Conservation (phyloP, 2,329 filamentous ascomycete species). For the Ascochyta rabiei region DNA sequence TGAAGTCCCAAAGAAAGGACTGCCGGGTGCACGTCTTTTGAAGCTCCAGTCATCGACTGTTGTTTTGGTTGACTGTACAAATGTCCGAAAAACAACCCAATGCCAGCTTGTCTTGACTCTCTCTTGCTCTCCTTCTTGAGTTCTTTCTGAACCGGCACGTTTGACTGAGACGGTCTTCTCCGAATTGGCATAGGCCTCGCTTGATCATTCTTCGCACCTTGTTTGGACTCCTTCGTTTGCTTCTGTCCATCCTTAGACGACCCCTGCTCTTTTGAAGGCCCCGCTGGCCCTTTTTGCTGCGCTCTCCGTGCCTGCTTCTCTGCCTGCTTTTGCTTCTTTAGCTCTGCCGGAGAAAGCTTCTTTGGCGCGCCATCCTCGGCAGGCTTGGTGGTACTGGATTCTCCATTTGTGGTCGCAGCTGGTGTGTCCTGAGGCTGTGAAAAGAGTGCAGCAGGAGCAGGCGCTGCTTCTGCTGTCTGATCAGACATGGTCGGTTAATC, state of each 20-base stretch:
- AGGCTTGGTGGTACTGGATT: constrained; percentile 29
- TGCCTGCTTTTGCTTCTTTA: constrained; percentile 88
- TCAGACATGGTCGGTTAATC: constrained; percentile 35
- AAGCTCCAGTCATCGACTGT: constrained; percentile 63
- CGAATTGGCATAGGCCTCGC: constrained; percentile 41
- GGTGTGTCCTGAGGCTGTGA: constrained; percentile 18
- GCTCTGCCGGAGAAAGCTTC: constrained; percentile 74
- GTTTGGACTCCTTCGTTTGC: constrained; percentile 45
- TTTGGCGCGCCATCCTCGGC: constrained; percentile 33
- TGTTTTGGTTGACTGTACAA: constrained; percentile 77
- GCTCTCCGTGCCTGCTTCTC: constrained; percentile 89
- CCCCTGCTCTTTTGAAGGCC: constrained; percentile 44
- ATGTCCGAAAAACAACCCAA: constrained; percentile 71
- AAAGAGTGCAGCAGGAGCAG: constrained; percentile 18
- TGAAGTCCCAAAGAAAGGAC: constrained; percentile 86
- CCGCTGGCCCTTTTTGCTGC: constrained; percentile 61
- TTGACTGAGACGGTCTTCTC: constrained; percentile 41
- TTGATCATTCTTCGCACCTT: constrained; percentile 42
- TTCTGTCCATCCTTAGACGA: constrained; percentile 39
- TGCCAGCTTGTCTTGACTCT: constrained; percentile 61
- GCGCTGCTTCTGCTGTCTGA: constrained; percentile 23
- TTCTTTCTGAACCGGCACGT: constrained; percentile 37
- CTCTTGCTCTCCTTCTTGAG: constrained; percentile 44
- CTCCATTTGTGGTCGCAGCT: constrained; percentile 26
- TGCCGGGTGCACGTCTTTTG: constrained; percentile 80